phyloP scores from a whole-genome alignment of 2,329 filamentous ascomycete species.

The Cryphonectria japonica region DNA sequence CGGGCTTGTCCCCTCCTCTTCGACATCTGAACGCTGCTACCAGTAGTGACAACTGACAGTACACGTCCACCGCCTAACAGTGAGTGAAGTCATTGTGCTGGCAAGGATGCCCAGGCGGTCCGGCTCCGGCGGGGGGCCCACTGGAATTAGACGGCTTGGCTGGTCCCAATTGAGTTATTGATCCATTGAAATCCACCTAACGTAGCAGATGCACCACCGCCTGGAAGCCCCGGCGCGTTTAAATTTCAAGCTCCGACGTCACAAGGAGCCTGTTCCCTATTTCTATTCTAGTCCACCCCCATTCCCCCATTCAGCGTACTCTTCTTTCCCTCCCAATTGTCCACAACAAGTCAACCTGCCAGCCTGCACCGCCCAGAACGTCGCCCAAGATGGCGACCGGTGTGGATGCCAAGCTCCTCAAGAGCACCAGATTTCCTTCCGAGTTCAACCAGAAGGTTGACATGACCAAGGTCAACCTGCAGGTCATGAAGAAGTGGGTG shows the following conservation, averaged over 20 bases:
- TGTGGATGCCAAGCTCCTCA: slow-evolving; percentile 86
- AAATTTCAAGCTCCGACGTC: slow-evolving; percentile 29
- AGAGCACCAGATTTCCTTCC: slow-evolving; percentile 88
- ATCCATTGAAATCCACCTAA: background rate
- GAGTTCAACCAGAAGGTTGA: slow-evolving; percentile 97
- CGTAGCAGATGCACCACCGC: background rate
- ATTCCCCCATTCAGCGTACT: slow-evolving; percentile 3
- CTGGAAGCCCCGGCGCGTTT: slow-evolving; percentile 13
- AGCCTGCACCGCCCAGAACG: slow-evolving; percentile 24
- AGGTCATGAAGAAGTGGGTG: slow-evolving; percentile 94
- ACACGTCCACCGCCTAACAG: background rate
- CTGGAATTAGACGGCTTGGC: slow-evolving; percentile 15
- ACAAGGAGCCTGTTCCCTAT: slow-evolving; percentile 15
- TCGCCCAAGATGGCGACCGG: slow-evolving; percentile 70
- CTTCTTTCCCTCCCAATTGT: background rate
- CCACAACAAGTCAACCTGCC: background rate
- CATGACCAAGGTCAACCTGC: slow-evolving; percentile 94
- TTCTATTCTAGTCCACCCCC: background rate
- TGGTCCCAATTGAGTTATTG: slow-evolving; percentile 1
- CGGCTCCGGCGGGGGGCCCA: slow-evolving; percentile 17
- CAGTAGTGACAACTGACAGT: background rate
- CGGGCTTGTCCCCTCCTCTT: background rate
- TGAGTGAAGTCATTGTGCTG: slow-evolving; percentile 10
- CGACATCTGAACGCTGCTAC: background rate
- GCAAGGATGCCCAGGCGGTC: slow-evolving; percentile 25